These are phyloP conservation scores for Naganishia sp. DNA, from an alignment of 1,284 basidiomycete species.

Conservation along the genomic window DNA sequence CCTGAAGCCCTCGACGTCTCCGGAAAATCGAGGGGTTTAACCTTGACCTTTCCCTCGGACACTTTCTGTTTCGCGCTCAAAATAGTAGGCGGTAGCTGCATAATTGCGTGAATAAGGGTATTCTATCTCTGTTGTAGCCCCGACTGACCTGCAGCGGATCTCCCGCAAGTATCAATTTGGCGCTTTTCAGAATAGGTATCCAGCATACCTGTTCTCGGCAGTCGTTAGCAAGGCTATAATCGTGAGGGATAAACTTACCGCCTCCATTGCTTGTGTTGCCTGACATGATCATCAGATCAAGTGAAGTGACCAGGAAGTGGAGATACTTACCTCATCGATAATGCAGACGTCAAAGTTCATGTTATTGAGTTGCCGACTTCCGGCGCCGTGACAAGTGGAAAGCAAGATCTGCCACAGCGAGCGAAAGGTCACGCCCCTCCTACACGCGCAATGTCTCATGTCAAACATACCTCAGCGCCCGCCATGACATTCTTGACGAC, in stretches of 20 bases:
- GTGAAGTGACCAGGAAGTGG: background rate
- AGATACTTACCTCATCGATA: conserved; percentile 70
- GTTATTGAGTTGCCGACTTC: conserved; percentile 72
- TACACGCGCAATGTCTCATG: too few species aligned
- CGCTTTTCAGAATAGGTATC: conserved; percentile 85
- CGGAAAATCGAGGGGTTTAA: conserved; percentile 29
- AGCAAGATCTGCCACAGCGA: too few species aligned
- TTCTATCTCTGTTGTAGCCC: background rate
- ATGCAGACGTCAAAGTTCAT: conserved; percentile 85
- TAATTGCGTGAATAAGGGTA: background rate
- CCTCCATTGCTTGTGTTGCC: conserved; percentile 93
- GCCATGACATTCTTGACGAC: conserved; percentile 76
- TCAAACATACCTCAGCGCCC: conserved; percentile 71
- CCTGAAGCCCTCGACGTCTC: background rate
- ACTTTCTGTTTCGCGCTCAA: conserved; percentile 59
- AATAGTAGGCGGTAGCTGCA: conserved; percentile 81
- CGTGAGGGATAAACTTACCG: conserved; percentile 58
- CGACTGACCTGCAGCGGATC: conserved; percentile 72
- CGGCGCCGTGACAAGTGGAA: conserved; percentile 89
- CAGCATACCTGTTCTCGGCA: conserved; percentile 71
- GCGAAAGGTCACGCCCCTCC: too few species aligned
- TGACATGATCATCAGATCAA: background rate
- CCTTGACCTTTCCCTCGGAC: conserved; percentile 26
- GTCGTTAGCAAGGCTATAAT: background rate
- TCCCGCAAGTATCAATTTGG: conserved; percentile 84